These are phyloP conservation scores for Xanthoconium purpureum DNA, from an alignment of 768 basidiomycete genomes.

Conservation along the genomic window DNA sequence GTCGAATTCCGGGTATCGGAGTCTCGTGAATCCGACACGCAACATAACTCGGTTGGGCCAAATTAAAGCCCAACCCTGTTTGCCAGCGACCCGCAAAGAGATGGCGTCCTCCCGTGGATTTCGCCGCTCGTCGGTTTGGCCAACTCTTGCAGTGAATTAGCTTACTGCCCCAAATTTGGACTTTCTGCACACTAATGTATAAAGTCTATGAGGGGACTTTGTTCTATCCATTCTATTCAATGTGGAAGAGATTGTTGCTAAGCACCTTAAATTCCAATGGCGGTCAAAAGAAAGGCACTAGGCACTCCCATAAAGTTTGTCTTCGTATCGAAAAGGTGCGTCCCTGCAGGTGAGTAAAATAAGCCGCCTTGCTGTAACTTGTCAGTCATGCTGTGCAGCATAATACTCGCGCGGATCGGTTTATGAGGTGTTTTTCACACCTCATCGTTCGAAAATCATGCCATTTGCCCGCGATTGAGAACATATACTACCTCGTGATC, in stretches of 20 bases:
- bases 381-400: neutral
- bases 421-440: neutral
- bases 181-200: neutral
- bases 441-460: neutral
- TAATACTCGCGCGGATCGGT: neutral
- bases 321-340: neutral
- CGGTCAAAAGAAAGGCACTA: neutral
- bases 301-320: neutral
- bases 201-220: neutral
- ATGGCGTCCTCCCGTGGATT: neutral
- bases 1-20: neutral
- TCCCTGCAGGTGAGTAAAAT: neutral
- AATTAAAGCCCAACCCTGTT: too few relatives aligned
- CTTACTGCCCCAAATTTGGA: neutral
- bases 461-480: neutral
- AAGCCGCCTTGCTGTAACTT: neutral
- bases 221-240: neutral
- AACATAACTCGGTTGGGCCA: too few relatives aligned
- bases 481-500: neutral
- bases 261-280: neutral
- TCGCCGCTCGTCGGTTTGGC: neutral
- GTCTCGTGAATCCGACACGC: neutral
- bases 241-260: neutral
- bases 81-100: neutral
- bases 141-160: neutral